Evolutionary conservation across 2,329 filamentous ascomycete species (phyloP), one percentile per base, ranked within the genome.

Genomic region (Celoporthe dispersa): DNA sequence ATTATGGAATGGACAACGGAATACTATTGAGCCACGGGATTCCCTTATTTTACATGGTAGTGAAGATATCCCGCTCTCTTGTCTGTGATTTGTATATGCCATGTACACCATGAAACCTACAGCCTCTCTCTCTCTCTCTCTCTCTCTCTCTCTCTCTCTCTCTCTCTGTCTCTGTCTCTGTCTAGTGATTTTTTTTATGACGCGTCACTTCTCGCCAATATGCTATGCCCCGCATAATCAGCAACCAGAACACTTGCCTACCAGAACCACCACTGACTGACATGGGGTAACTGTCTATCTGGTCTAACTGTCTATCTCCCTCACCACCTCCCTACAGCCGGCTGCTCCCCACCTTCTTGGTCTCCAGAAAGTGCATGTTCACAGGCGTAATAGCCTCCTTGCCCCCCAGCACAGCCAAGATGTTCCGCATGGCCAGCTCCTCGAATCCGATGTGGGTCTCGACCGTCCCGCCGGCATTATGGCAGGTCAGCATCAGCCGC

Each of bases 401-500:
- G 0, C 85, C 85, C 2, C 78, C 78, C 68, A 91, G 76, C 68
- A 90, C 89, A 0, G 85, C 85, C 79, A 90, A 81, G 64, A 92
- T 84, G 76, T 92, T 92, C 75, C 87, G 82, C 85, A 92, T 91
- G 44, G 86, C 87, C 77, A 91, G 75, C 77, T 87, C 84, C 81
- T 92, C 90, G 73, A 92, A 91, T 4, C 87, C 88, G n/a, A 86
- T 77, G 74, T 90, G 88, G 71, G 89, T 90, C 77, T 91, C 88
- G 19, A 91, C 83, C 48, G 89, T 91, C 3, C 89, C 88, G 0
- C 90, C 90, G 1, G 89, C 90, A 73, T 91, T 91, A 76, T 92
- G 90, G 66, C 88, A 87, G n/a, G 90, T 88, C 68, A 92, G 76
- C 80, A 90, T 84, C 0, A 87, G 87, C 71, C 84, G 84, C 0